Evolutionary conservation across 345 rosid genomes (phyloP), one percentile per base, ranked within the genome.

Genomic region (Capsella bursapastoris): DNA sequence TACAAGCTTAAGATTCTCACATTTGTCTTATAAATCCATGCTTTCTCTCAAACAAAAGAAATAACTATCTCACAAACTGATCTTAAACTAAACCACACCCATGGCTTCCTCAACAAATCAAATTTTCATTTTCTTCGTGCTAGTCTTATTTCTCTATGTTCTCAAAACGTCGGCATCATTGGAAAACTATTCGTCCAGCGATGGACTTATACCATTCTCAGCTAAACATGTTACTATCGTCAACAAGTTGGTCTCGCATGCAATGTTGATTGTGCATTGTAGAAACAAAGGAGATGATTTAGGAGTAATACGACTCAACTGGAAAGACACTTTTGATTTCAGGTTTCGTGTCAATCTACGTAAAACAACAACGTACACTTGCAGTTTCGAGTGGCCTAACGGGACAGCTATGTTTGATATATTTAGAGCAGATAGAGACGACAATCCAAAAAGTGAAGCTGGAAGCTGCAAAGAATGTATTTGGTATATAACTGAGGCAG

Each of bases 131-230:
- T 22, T 22, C 25, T 10, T 41, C 8, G 29, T 71, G 50, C 6
- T 71, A 61, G 1, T 61, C 8, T 50, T 15, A 61, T 27, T 60
- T 28, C 2, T 71, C 14, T 0, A 50, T 15, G 9, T 7, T 11
- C 22, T 71, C 22, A 50, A 38, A 37, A 28, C 58, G 1, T 61
- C 50, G 0, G 31, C 32, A 16, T 50, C 60, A 9, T 12, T 71
- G 38, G n/a, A 8, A 50, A 7, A 28, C 6, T 1, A 7, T 38
- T 71, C 52, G 15, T 58, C 66, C 12, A 58, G 35, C 10, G 2
- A 71, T 38, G 75, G 68, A 38, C 0, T 49, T 6, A 52, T 72
- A 5, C 76, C 47, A 5, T 72, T 72, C 38, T 2, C 76, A 64
- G 3, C 62, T 52, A 63, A 63, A 55, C 56, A 63, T 32, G 63